Base-by-base conservation (phyloP, 257 asterid genomes). In the Anisodus acutangulus region DNA sequence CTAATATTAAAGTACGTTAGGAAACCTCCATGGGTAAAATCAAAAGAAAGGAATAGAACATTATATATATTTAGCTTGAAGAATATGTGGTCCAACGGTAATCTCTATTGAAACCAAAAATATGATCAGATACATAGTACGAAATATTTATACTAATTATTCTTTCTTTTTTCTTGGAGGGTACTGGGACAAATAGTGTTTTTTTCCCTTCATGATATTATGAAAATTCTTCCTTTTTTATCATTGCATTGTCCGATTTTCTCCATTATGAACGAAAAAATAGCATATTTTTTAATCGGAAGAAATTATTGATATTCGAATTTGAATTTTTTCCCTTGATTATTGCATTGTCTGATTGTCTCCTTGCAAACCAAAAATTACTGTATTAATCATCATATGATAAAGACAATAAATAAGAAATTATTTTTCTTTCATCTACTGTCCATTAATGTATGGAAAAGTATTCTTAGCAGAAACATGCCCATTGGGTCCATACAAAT, bases 81-180 rank as follows among this genome's bases (percentile, higher is more conserved):
- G 90, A 87, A 91, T 88, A 83, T 83, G 87, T 80, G 88, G 82
- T 86, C 91, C 91, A 79, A 60, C 85, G 72, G 79, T 59, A 85
- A 80, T 86, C 87, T 86, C 70, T 76, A 84, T 82, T 80, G 83
- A 67, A 55, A 62, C 35, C 57, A 80, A 54, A 67, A 31, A 51
- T 16, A 35, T 49, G 58, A 53, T 83, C 64, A 8, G 80, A 78
- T 43, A 58, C 22, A 37, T 26, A 47, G 67, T 69, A 8, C 22
- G 31, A 60, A 8, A 13, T 62, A 57, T 7, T 69, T 11, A 43
- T 63, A 45, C 67, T 45, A 51, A 49, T 53, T 51, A 13, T 4
- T 17, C 26, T 83, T 16, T 35, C 63, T 31, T 22, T 76, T 76
- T 51, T 26, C 4, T 51, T 3, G 19, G 11, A 71, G 60, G 10